Evolutionary conservation across 306 rosid species (phyloP).

Genomic region (Styphnolobium japonicum): DNA sequence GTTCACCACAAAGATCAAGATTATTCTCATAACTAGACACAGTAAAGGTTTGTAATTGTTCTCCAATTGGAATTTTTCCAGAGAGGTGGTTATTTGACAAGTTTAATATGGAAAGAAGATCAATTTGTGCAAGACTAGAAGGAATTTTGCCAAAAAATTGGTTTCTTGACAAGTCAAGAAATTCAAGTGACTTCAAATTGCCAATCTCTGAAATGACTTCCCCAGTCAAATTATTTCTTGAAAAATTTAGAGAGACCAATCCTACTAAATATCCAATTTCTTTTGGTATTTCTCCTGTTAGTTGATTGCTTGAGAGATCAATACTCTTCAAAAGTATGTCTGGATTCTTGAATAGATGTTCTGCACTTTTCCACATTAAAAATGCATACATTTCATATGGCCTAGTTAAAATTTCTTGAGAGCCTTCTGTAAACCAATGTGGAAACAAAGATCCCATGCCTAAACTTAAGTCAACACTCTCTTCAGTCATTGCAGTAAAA

Average conservation of each 20-base stretch:
- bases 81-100: background rate
- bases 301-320: background rate
- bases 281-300: background rate
- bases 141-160: background rate
- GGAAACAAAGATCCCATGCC: no score
- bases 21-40: no score
- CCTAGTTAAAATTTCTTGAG: no score
- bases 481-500: no score
- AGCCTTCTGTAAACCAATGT: no score
- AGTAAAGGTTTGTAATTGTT: background rate
- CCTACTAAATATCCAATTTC: background rate
- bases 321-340: background rate
- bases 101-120: background rate
- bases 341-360: constrained; percentile 28
- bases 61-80: background rate
- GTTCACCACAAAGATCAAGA: no score
- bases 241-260: background rate
- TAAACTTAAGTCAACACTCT: no score
- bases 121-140: background rate
- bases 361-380: constrained; percentile 1
- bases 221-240: background rate
- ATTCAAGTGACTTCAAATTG: background rate
- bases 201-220: background rate
- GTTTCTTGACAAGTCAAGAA: background rate
- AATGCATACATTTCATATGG: no score